Evolutionary conservation across 1,139 yeast species (phyloP), one percentile per base, ranked within the genome.

Genomic region (Protomyces macrosporus): DNA sequence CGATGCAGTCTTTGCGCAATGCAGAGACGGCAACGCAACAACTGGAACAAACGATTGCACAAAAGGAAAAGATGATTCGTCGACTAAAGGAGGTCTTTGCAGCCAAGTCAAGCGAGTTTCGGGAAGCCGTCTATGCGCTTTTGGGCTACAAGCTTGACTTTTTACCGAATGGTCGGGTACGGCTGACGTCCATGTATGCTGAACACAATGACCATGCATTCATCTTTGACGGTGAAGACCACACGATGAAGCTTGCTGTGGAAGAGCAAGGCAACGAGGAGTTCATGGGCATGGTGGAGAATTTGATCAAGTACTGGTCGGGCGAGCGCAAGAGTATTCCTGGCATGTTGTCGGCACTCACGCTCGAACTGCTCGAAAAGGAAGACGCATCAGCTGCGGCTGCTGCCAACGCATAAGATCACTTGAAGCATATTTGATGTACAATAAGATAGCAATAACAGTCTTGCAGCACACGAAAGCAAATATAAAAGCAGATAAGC

Each of bases 141-240:
- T 79, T 90, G 65, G 97, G 97, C 0, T 90, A 84, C 74, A 81
- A 82, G 42, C 77, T 90, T 35, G 96, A 88, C 71, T 86, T 89
- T 67, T 75, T 85, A 60, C 85, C 85, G 6, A 82, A 87, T 48
- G 80, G 84, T 35, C 86, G 86, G 70, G 82, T 90, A 52, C 85
- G 87, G 68, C 78, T 88, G 60, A 82, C 82, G 3, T 84, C 93
- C 1, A 82, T 83, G 68, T 85, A 78, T 68, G 75, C 79, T 51
- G 60, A 70, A 12, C 62, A 70, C 3, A 73, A 71, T 6, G 72
- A 73, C 23, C 75, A 76, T 42, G 69, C 74, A n/a, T 72, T 78
- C 45, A 71, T 74, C 7, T 76, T 79, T 65, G 77, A 75, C 52
- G 74, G 75, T 14, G 72, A 73, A 37, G 71, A 68, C 57, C 71